Evolutionary conservation across 108 stramenopile genomes (phyloP), one percentile per base, ranked within the genome.

Genomic region (Cyclotella kingstonii): DNA sequence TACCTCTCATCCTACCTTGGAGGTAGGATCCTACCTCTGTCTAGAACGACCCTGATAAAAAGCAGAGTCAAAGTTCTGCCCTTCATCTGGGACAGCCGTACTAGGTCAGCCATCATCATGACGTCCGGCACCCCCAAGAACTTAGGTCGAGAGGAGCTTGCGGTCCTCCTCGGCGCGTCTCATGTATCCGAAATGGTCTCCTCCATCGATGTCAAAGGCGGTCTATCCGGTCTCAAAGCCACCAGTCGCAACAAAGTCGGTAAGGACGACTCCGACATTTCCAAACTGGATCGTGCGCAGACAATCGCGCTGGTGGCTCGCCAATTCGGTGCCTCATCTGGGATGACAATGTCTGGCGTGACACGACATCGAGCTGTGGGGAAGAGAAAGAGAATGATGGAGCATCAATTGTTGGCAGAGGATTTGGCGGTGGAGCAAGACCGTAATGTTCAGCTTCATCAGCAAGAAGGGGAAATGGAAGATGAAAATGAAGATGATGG

Each of bases 91-190:
- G n/a, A n/a, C n/a, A n/a, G n/a, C n/a, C n/a, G n/a, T n/a, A n/a
- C n/a, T n/a, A n/a, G n/a, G n/a, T n/a, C n/a, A n/a, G n/a, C n/a
- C n/a, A n/a, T n/a, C n/a, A n/a, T n/a, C n/a, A n/a, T n/a, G n/a
- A n/a, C n/a, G n/a, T n/a, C n/a, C n/a, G n/a, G n/a, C n/a, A 61
- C 36, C 62, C 12, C 78, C 44, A 5, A 29, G 23, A 47, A 26
- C 22, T 21, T 87, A 61, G 85, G 88, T n/a, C 82, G 86, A 26
- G 84, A 87, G 49, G 89, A 91, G 57, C 81, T 91, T 68, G 83
- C 73, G 27, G 84, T 79, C 54, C 61, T 91, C 57, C 60, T 87
- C 43, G 89, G 86, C 12, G 86, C 84, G 11, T 81, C 86, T 65
- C 39, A 74, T 48, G 56, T 72, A 44, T 76, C 62, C 44, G 68